A percentile compares a stretch with the other conserved stretches of the same genome.
Evolutionary conservation across 345 rosid genomes (phyloP).

Genomic region (Euphorbia lathyris): DNA sequence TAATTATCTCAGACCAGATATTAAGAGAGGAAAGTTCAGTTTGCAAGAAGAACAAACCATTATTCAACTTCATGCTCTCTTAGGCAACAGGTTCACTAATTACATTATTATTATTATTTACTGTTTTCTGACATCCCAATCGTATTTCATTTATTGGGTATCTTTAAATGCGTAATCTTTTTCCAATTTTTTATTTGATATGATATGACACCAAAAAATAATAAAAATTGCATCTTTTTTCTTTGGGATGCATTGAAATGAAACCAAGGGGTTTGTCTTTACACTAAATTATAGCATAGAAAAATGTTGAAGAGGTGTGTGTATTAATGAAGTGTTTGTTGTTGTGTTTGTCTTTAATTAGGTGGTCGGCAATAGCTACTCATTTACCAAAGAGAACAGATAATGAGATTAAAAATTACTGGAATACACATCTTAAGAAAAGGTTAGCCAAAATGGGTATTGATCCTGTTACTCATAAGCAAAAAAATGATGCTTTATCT

Average conservation of each 20-base stretch:
- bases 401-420: slow-evolving; percentile 32
- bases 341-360: slow-evolving; percentile 21
- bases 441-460: slow-evolving; percentile 34
- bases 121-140: slow-evolving; percentile 3
- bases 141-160: slow-evolving; percentile 9
- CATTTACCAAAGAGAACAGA: slow-evolving; percentile 29
- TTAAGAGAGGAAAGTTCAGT: slow-evolving; percentile 89
- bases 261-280: not conserved
- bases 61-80: slow-evolving; percentile 93
- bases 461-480: slow-evolving; percentile 32
- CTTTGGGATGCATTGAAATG: not conserved
- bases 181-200: not conserved
- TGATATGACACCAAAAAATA: not conserved
- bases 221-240: slow-evolving; percentile 3
- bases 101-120: not conserved
- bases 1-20: slow-evolving; percentile 86
- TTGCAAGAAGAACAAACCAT: slow-evolving; percentile 91
- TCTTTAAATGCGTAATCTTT: not conserved
- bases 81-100: slow-evolving; percentile 68
- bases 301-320: slow-evolving; percentile 6
- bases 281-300: slow-evolving; percentile 15
- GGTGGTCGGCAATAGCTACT: slow-evolving; percentile 34
- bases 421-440: slow-evolving; percentile 33
- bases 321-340: not conserved
- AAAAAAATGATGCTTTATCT: slow-evolving; percentile 22